Evolutionary conservation across 1,284 basidiomycete genomes (phyloP), one percentile per base, ranked within the genome.

Genomic region (Neonothopanus nambi): DNA sequence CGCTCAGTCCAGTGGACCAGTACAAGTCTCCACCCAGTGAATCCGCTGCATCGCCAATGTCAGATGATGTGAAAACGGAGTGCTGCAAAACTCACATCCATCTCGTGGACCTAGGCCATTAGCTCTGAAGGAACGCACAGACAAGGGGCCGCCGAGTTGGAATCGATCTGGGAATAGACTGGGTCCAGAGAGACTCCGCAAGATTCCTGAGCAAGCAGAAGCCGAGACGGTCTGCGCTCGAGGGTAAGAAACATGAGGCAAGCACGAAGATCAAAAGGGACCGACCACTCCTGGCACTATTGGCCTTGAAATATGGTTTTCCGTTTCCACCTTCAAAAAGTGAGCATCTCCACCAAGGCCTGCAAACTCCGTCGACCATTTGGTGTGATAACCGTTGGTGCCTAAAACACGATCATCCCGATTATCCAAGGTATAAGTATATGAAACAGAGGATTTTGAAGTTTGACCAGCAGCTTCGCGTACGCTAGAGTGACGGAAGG

Each of bases 111-210:
- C 97, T 68, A 99, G 77, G 1, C 88, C 82, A 63, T 94, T 95
- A 24, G 84, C 78, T 54, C 84, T 84, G 77, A 98, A 98, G 57
- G 89, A 88, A 23, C 97, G 79, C 2, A 99, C 78, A 45, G 85
- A 91, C n/a, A 89, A 85, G 0, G 97, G 95, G 0, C 96, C 97
- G 24, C 96, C 97, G 0, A 98, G 79, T 62, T 96, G 95, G 67
- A 95, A 96, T 4, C 93, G 83, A 70, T 99, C 97, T 33, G 80
- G 84, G 65, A 91, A 89, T 47, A 80, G 78, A 23, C 82, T 74
- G 13, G 72, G 71, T 44, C 63, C 58, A 13, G 69, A 65, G 4
- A 89, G 64, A 30, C 80, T 77, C 65, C 80, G 81, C 3, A 93
- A 69, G 18, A 87, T 55, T 5, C 92, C 92, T 0, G 78, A 70